Evolutionary conservation across 495 filamentous ascomycete genomes (phyloP), one percentile per base, ranked within the genome.

Genomic region (Aspergillus nidulans): DNA sequence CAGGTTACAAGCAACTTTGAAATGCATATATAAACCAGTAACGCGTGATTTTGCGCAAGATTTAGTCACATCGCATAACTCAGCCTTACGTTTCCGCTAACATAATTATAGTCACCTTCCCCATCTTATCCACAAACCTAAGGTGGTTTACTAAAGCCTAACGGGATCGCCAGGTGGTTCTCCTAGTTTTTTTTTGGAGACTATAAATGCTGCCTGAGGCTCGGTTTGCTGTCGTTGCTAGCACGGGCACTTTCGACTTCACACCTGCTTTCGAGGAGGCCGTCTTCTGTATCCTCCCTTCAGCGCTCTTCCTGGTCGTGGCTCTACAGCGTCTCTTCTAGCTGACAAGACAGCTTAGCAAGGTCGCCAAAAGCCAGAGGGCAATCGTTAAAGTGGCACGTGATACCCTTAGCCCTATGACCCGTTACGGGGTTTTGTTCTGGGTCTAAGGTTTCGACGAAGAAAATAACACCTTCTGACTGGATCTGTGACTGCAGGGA

Each of bases 341-440:
- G 42, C 42, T 45, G 7, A 12, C 20, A 4, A 45, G 42, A 25
- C 42, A 45, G 23, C 42, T 23, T 24, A 20, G 23, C 42, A 45
- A 45, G 42, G 42, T 45, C 42, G 42, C 20, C 42, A 45, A 45
- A 45, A 25, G 42, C 42, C 42, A 45, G 9, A 6, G 42, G 42
- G 20, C 23, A 2, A 15, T 24, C 20, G 42, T 45, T 1, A 45
- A 45, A 25, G 42, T 45, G 42, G 42, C 42, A 45, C 42, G 42
- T 45, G 8, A 45, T 25, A 5, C 15, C 16, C 39, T 19, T 18
- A 4, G 39, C 39, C 39, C 8, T n/a, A n/a, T n/a, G n/a, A n/a
- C n/a, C n/a, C n/a, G n/a, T n/a, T n/a, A 45, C 26, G 12, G 42
- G 26, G 2, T 30, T n/a, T 45, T 25, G 9, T 30, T 16, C 4